Evolutionary conservation across 2,329 filamentous ascomycete species (phyloP), one percentile per base, ranked within the genome.

Genomic region (Talaromyces sp.): DNA sequence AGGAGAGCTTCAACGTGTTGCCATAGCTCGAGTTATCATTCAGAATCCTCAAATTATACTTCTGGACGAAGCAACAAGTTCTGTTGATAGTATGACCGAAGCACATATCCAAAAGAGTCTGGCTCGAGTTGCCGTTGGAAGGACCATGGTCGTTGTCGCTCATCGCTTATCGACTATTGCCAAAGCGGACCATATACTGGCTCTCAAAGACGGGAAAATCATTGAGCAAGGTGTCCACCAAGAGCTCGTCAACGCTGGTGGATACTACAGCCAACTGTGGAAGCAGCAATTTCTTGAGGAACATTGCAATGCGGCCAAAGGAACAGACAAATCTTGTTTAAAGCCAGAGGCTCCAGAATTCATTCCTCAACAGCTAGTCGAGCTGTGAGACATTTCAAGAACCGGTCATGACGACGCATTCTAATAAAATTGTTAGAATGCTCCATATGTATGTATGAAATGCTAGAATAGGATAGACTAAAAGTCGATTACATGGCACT

Each of bases 1-100:
- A 73, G 95, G 95, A 42, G 95, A 99, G 77, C 96, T 96, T 75
- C 95, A 98, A 77, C 90, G 95, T 68, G 95, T 98, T 70, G 93
- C 93, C 13, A 97, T 98, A 75, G 92, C 93, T 10, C 84, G 92
- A 70, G 93, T 93, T 33, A 85, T 97, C 61, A 91, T 97, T 39
- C 93, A 90, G 19, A 90, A 97, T 69, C 93, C 93, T 0, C 96
- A 92, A 79, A 87, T 99, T 69, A 82, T 99, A 2, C 83, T 99
- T 0, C 87, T 99, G 10, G 95, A 99, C 66, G 95, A 99, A 75
- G 95, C 95, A 6, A 99, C 95, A 0, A 95, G 90, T 51, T 92
- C 92, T 7, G 83, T 99, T 0, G 95, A 99, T 71, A 96, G 93
- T 22, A 93, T 95, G 72, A 96, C 92, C 0, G 95, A 99, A 78